Conservation (phyloP, 140 eudicot species). For the Artemisia princeps region DNA sequence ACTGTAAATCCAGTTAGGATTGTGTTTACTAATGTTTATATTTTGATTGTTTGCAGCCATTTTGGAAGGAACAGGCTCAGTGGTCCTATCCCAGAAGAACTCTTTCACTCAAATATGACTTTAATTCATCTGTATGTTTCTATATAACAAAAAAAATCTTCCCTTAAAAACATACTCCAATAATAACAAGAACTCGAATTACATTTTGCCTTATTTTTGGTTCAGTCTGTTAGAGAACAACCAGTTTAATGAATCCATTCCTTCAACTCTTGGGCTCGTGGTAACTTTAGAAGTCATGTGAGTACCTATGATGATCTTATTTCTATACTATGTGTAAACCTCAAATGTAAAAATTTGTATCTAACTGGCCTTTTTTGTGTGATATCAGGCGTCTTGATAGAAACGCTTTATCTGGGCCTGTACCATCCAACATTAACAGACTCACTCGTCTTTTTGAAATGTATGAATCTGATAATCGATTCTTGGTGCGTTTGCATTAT, state of each 20-base stretch:
- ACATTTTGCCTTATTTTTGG: slow-evolving; percentile 9
- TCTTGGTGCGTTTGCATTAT: background rate
- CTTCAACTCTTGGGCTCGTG: slow-evolving; percentile 62
- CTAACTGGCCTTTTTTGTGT: background rate
- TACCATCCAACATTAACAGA: slow-evolving; percentile 61
- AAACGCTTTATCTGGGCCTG: slow-evolving; percentile 49
- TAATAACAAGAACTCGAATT: slow-evolving; percentile 9
- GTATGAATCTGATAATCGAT: slow-evolving; percentile 34
- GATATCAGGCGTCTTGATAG: slow-evolving; percentile 69
- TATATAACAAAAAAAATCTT: background rate
- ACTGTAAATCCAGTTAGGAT: background rate
- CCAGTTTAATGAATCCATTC: slow-evolving; percentile 57
- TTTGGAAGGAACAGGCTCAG: slow-evolving; percentile 62
- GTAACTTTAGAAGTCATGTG: slow-evolving; percentile 63
- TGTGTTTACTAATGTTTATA: background rate
- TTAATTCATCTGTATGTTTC: slow-evolving; percentile 67
- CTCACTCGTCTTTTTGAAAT: slow-evolving; percentile 48
- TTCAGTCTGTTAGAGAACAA: slow-evolving; percentile 77
- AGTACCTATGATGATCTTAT: slow-evolving; percentile 35
- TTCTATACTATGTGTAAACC: background rate
- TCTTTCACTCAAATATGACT: slow-evolving; percentile 49
- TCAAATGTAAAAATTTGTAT: background rate
- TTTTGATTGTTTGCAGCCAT: slow-evolving; percentile 46
- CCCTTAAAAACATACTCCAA: background rate
- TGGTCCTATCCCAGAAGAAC: slow-evolving; percentile 49